Evolutionary conservation across 345 rosid genomes (phyloP).

Genomic region (Iberis pinnata): DNA sequence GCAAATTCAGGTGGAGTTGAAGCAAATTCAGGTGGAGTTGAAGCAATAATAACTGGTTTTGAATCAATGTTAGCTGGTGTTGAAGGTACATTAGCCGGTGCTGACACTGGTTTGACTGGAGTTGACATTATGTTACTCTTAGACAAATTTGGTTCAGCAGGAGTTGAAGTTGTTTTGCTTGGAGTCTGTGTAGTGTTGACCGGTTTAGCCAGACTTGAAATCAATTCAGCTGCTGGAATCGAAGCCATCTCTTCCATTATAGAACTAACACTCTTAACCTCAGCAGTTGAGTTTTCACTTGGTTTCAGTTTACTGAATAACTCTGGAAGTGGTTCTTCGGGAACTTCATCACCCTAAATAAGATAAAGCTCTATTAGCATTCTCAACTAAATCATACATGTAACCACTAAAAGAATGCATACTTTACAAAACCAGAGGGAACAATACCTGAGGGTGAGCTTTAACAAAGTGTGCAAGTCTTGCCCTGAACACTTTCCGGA

Average conservation of each 20-base stretch:
- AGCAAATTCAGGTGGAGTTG: conserved; percentile 59
- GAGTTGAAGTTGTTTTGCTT: neutral
- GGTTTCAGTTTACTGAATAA: conserved; percentile 41
- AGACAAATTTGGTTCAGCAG: neutral
- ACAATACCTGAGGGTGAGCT: conserved; percentile 61
- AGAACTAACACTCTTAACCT: conserved; percentile 12
- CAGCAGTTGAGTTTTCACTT: conserved; percentile 4
- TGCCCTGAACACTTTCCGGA: conserved; percentile 54
- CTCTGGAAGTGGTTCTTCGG: conserved; percentile 65
- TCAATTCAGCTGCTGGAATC: conserved; percentile 4
- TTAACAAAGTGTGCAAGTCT: conserved; percentile 50
- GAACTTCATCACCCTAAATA: conserved; percentile 74
- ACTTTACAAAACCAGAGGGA: no score
- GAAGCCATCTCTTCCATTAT: conserved; percentile 22
- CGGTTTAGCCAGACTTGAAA: conserved; percentile 16
- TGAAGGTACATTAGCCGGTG: neutral
- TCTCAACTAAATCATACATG: neutral
- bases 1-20: conserved; percentile 59
- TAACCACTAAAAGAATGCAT: neutral
- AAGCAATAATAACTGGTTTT: conserved; percentile 26
- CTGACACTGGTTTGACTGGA: conserved; percentile 19
- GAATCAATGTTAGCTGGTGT: conserved; percentile 29
- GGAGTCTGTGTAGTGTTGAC: conserved; percentile 15
- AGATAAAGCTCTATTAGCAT: conserved; percentile 6
- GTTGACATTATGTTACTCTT: conserved; percentile 3